A percentile compares a stretch with the other conserved stretches of the same genome.
phyloP scores from a whole-genome alignment of 1,139 yeast genomes.

The Lodderomyces margitis region DNA sequence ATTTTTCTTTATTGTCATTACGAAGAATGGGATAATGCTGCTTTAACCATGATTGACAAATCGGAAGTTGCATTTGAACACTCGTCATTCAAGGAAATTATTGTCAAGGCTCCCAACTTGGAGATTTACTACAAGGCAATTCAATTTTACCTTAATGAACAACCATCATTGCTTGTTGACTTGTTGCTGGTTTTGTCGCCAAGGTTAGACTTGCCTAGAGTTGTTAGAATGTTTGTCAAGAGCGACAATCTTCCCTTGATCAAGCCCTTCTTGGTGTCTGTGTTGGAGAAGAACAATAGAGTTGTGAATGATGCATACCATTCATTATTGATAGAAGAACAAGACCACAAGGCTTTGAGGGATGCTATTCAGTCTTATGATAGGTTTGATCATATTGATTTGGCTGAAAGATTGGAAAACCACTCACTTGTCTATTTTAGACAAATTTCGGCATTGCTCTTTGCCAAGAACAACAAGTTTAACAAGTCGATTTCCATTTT shows the following conservation, averaged over 20 bases:
- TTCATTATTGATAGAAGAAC: conserved; percentile 92
- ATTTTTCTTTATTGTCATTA: conserved; percentile 96
- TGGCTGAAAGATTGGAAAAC: conserved; percentile 90
- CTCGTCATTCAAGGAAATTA: conserved; percentile 85
- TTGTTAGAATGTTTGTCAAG: conserved; percentile 90
- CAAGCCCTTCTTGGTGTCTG: conserved; percentile 91
- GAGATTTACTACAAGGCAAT: conserved; percentile 97
- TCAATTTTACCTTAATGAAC: conserved; percentile 88
- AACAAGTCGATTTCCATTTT: conserved; percentile 82
- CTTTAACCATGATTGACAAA: conserved; percentile 95
- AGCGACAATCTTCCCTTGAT: conserved; percentile 95
- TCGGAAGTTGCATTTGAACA: conserved; percentile 94
- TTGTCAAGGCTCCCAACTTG: conserved; percentile 92
- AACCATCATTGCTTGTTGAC: conserved; percentile 88
- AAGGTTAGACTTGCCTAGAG: conserved; percentile 91
- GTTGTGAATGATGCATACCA: conserved; percentile 95
- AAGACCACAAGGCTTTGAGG: conserved; percentile 86
- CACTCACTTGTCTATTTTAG: conserved; percentile 90
- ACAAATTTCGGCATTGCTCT: conserved; percentile 91
- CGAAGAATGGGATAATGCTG: conserved; percentile 99
- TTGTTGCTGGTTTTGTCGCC: conserved; percentile 83
- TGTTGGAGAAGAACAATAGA: conserved; percentile 84
- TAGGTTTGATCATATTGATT: conserved; percentile 86
- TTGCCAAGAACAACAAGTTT: conserved; percentile 93
- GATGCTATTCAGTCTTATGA: conserved; percentile 87